Evolutionary conservation across 2,329 filamentous ascomycete genomes (phyloP).

Genomic region (Penicillium sp.): DNA sequence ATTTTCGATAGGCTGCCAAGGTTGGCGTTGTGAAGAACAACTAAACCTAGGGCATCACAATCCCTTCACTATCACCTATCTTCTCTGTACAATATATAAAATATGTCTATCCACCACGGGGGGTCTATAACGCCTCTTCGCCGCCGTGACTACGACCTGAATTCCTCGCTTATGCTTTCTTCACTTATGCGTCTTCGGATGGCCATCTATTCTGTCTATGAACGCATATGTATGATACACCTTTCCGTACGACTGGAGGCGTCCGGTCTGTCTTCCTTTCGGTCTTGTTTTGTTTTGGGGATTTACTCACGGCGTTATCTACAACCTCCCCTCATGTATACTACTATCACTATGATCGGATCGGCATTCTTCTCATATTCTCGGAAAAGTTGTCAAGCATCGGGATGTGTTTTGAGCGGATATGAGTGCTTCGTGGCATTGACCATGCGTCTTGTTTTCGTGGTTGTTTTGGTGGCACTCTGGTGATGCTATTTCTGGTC

Average conservation of each 20-base stretch:
- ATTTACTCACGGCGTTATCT: constrained; percentile 26
- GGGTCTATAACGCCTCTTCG: constrained; percentile 22
- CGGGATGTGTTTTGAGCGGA: constrained; percentile 15
- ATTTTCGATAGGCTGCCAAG: constrained; percentile 72
- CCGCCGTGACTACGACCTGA: constrained; percentile 14
- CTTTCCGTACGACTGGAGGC: constrained; percentile 37
- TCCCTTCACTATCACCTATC: constrained; percentile 18
- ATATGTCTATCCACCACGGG: constrained; percentile 33
- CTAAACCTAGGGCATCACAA: constrained; percentile 33
- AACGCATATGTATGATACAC: constrained; percentile 41
- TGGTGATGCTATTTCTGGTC: neutral
- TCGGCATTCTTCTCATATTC: constrained; percentile 19
- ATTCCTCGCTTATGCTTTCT: neutral
- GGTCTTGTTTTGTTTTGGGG: constrained; percentile 26
- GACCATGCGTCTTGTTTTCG: neutral
- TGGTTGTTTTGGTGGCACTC: neutral
- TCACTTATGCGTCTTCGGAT: constrained; percentile 19
- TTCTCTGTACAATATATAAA: constrained; percentile 43
- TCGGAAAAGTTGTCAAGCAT: constrained; percentile 19
- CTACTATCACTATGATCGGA: constrained; percentile 32
- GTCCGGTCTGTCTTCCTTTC: constrained; percentile 35
- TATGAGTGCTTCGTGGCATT: neutral
- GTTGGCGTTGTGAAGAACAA: constrained; percentile 92
- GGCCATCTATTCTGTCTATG: constrained; percentile 32
- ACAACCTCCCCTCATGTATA: constrained; percentile 44